phyloP scores from a whole-genome alignment of 495 filamentous ascomycete species.

The Emericellopsis terricola region DNA sequence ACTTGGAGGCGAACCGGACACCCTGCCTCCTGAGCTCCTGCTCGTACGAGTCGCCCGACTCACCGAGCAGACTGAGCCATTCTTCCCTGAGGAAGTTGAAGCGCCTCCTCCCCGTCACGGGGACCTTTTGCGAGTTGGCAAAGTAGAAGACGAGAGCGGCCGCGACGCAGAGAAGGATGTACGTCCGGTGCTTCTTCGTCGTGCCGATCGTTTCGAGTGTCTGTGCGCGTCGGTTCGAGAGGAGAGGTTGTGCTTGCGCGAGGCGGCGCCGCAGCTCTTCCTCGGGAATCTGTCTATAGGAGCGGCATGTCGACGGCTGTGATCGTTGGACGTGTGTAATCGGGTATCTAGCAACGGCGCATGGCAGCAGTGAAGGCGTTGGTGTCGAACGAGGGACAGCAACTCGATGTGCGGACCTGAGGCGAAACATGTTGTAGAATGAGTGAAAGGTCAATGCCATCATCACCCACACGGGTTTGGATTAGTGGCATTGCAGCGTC shows the following conservation, averaged over 20 bases:
- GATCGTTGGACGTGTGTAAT: too few relatives aligned
- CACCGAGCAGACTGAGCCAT: constrained; percentile 34
- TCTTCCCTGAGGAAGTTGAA: constrained; percentile 57
- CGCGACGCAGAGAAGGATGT: constrained; percentile 14
- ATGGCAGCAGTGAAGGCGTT: too few relatives aligned
- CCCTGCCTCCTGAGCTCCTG: constrained; percentile 17
- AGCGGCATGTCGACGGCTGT: too few relatives aligned
- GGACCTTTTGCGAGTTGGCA: constrained; percentile 60
- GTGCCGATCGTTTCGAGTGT: constrained; percentile 8
- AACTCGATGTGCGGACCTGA: too few relatives aligned
- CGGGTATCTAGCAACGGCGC: too few relatives aligned
- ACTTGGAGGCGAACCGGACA: constrained; percentile 18
- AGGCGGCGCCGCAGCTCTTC: constrained; percentile 9
- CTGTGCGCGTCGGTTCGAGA: constrained; percentile 8
- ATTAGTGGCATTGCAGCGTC: too few relatives aligned
- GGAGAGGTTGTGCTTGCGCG: constrained; percentile 19
- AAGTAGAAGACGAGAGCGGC: constrained; percentile 41
- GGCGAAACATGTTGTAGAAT: too few relatives aligned
- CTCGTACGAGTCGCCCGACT: constrained; percentile 33
- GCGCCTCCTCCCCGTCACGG: constrained; percentile 57
- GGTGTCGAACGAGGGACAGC: too few relatives aligned
- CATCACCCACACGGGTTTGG: too few relatives aligned
- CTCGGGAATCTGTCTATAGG: too few relatives aligned
- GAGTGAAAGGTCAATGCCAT: too few relatives aligned
- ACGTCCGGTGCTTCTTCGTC: constrained; percentile 13